These are phyloP conservation scores for Dysphania ambrosioides DNA, from an alignment of 148 eudicot genomes.

Conservation along the genomic window DNA sequence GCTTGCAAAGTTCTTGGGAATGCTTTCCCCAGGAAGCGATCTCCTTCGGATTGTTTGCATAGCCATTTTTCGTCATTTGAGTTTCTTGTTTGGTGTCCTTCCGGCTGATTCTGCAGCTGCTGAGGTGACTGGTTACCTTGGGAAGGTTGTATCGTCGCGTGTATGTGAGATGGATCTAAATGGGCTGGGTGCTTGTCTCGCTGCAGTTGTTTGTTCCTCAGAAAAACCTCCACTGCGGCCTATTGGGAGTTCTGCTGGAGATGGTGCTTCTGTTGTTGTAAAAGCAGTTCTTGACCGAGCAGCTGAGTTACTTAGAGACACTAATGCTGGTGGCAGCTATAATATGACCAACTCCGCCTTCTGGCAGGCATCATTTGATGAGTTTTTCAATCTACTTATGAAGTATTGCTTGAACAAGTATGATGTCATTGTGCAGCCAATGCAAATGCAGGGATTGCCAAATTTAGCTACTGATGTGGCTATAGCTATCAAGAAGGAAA, in stretches of 20 bases:
- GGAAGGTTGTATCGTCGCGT: slow-evolving; percentile 44
- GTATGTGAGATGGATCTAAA: slow-evolving; percentile 71
- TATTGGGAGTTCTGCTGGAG: slow-evolving; percentile 76
- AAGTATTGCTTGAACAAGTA: slow-evolving; percentile 83
- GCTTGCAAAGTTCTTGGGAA: slow-evolving; percentile 59
- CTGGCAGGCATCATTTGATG: slow-evolving; percentile 95
- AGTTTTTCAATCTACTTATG: slow-evolving; percentile 68
- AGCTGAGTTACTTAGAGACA: slow-evolving; percentile 56
- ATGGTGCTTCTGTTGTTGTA: slow-evolving; percentile 71
- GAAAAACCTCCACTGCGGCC: slow-evolving; percentile 91
- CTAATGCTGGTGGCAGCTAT: slow-evolving; percentile 41
- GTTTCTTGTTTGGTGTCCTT: slow-evolving; percentile 70
- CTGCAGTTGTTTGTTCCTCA: slow-evolving; percentile 83
- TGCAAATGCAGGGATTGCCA: slow-evolving; percentile 38
- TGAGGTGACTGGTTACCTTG: slow-evolving; percentile 43
- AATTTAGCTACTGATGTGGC: slow-evolving; percentile 51
- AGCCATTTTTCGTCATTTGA: slow-evolving; percentile 89
- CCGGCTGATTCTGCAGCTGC: slow-evolving; percentile 48
- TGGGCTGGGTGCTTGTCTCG: slow-evolving; percentile 91
- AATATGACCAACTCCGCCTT: slow-evolving; percentile 48
- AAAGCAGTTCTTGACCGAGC: slow-evolving; percentile 78
- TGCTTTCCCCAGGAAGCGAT: slow-evolving; percentile 61
- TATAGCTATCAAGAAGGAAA: slow-evolving; percentile 66
- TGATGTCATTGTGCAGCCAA: slow-evolving; percentile 55
- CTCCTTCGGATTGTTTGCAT: slow-evolving; percentile 72